A percentile compares a stretch with the other conserved stretches of the same genome.
These are phyloP conservation scores for Boletus pseudopeckii DNA, from an alignment of 768 basidiomycete species.

Conservation along the genomic window DNA sequence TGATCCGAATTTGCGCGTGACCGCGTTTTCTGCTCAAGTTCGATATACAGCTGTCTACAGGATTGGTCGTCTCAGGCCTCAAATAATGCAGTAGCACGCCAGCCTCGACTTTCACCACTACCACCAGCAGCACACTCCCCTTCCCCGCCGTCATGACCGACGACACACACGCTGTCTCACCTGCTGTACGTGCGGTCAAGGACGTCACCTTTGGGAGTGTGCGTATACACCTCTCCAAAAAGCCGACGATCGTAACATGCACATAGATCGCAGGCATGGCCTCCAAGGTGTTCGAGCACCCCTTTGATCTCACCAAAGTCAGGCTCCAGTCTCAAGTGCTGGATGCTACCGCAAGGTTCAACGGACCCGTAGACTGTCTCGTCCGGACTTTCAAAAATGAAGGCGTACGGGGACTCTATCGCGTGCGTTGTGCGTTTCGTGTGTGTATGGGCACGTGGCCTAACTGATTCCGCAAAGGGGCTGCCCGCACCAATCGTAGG, in stretches of 20 bases:
- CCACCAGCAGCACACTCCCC: background rate
- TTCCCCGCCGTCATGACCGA: conserved; percentile 18
- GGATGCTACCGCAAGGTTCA: conserved; percentile 64
- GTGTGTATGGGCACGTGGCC: background rate
- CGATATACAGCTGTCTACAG: conserved; percentile 20
- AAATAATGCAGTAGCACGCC: conserved; percentile 27
- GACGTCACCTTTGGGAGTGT: conserved; percentile 61
- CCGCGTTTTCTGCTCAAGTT: conserved; percentile 18
- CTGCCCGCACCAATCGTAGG: conserved; percentile 88
- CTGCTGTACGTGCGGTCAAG: conserved; percentile 32
- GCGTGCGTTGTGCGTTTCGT: conserved; percentile 50
- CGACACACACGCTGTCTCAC: conserved; percentile 14
- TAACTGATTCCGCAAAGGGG: conserved; percentile 50
- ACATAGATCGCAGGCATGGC: conserved; percentile 78
- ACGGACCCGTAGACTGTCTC: conserved; percentile 86
- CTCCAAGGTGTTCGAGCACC: conserved; percentile 87
- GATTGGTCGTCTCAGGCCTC: conserved; percentile 18
- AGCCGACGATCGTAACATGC: background rate
- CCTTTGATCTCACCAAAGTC: conserved; percentile 94
- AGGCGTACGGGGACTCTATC: conserved; percentile 80
- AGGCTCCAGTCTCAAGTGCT: conserved; percentile 89
- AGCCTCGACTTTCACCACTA: background rate
- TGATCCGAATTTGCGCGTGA: conserved; percentile 3
- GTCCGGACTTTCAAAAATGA: conserved; percentile 76
- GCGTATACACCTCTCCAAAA: conserved; percentile 22